These are phyloP conservation scores for Leccinellum albellum DNA, from an alignment of 768 basidiomycete genomes.

Conservation along the genomic window DNA sequence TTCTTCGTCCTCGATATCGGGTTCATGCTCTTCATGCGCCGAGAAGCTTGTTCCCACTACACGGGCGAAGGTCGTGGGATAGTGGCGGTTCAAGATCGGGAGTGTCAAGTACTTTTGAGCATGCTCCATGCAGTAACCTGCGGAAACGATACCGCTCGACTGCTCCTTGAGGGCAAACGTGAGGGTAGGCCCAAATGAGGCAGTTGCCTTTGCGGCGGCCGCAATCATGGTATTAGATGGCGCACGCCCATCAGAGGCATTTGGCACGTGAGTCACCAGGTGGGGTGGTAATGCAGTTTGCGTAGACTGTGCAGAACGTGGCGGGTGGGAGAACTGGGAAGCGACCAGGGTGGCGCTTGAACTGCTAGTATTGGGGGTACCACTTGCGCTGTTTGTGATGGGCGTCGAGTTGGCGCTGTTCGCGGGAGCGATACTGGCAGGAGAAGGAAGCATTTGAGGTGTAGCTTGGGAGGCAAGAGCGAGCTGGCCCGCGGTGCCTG, in stretches of 20 bases:
- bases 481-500: constrained; percentile 25
- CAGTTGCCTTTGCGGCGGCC: constrained; percentile 30
- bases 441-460: constrained; percentile 77
- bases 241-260: constrained; percentile 28
- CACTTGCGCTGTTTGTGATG: constrained; percentile 49
- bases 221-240: constrained; percentile 27
- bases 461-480: constrained; percentile 37
- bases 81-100: constrained; percentile 64
- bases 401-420: constrained; percentile 79
- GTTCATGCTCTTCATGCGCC: constrained; percentile 69
- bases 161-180: constrained; percentile 28
- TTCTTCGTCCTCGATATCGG: constrained; percentile 81
- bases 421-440: constrained; percentile 61
- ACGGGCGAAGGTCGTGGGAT: constrained; percentile 72
- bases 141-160: constrained; percentile 38
- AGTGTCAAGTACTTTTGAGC: constrained; percentile 59
- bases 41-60: constrained; percentile 63
- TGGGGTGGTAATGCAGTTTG: constrained; percentile 39
- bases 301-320: constrained; percentile 24
- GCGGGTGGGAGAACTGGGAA: constrained; percentile 25
- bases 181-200: constrained; percentile 27
- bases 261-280: constrained; percentile 21
- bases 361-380: constrained; percentile 47
- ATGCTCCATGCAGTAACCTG: constrained; percentile 40
- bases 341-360: constrained; percentile 21